Base-by-base conservation (phyloP, 2,329 filamentous ascomycete genomes). In the Phialophora tarda region DNA sequence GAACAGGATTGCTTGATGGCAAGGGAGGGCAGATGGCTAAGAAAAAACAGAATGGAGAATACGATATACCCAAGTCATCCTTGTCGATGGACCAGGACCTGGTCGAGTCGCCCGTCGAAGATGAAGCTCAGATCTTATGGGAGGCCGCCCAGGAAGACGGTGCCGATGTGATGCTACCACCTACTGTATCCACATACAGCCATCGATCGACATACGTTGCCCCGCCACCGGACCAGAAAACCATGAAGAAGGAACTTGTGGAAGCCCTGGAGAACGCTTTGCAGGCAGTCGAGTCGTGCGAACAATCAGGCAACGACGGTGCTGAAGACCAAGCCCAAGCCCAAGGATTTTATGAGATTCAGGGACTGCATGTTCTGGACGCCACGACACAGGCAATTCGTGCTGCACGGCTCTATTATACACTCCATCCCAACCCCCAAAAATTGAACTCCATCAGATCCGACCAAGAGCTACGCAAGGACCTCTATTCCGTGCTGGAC, bases 371-470 rank as follows among this genome's bases (percentile, higher is more conserved):
- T 74, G 88, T 99, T 44, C 86, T 98, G 63, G 94, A 98, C 76
- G 89, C 96, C 61, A 90, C 95, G 75, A 99, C 95, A 0, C 84
- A 98, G 61, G 94, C 94, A n/a, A 98, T 99, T 72, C 88, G 93
- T 60, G 93, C 94, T 1, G 95, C 95, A 59, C 97, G 96, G 80
- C 89, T 96, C 74, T 99, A 98, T 80, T 98, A 99, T 79, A 97
- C 93, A 0, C 87, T 92, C 3, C 95, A 98, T 76, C 91, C 96
- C 74, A 85, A 93, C 61, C 92, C 93, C 1, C 90, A 95, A 72
- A 89, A 91, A 44, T 83, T 98, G 21, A 92, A 95, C 74, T 82
- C 90, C 30, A 96, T 98, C 79, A 93, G 92, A 78, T 88, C 92
- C 0, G 95, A 99, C 77, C 91, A 90, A 69, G 86, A 91, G 71